Base-by-base conservation (phyloP, 441 rosid species). In the Omphalea diandra region DNA sequence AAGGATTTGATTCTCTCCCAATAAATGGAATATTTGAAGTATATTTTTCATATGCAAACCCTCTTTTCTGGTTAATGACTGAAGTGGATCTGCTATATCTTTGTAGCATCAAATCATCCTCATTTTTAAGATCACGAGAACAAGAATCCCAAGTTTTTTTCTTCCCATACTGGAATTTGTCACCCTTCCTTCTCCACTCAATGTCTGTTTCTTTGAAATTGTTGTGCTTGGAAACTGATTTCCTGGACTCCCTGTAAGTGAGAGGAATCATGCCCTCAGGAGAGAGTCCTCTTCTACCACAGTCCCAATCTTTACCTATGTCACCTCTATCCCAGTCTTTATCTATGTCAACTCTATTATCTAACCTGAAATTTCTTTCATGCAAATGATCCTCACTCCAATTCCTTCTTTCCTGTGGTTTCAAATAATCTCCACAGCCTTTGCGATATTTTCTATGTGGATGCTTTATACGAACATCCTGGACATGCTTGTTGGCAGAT, bases 1-100 rank as follows among this genome's bases (percentile, higher is more conserved):
- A 68, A 43, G 66, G 65, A 60, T 76, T 64, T 44, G 62, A 60
- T 69, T 74, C 71, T 67, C 86, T 84, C 72, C 67, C 76, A 78
- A 68, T 52, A 47, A 64, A 49, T 75, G 72, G 80, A 17, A 53
- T 57, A 17, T n/a, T 66, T 63, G 77, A 75, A 46, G 67, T 77
- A 68, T 80, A 76, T 50, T 70, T 68, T 71, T 72, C 78, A 65
- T 60, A 62, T 64, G 72, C 64, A 55, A 55, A 72, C 68, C 62
- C 79, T 74, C 73, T 68, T 75, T 79, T 66, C 73, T 43, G 41
- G 70, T 70, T 69, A 20, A 43, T 63, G 75, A 66, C 55, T 70
- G 75, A 73, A 77, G 63, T 27, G 29, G 81, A 67, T 61, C 63
- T 69, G 68, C 64, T 58, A 56, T 53, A 47, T 52, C 63, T 81